Conservation (phyloP, 768 basidiomycete genomes). For the Clavulina sp. region DNA sequence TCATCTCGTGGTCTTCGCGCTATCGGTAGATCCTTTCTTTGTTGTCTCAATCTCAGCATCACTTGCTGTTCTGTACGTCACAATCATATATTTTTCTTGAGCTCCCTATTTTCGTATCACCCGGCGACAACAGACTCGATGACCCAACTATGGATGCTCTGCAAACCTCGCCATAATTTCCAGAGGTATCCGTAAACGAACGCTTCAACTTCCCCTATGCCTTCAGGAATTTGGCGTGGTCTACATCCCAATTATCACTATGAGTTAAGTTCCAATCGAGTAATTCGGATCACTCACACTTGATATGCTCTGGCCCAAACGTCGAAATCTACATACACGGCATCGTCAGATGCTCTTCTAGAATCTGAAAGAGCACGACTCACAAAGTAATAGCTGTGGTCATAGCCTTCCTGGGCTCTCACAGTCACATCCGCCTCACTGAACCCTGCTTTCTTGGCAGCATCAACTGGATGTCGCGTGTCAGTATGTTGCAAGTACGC, state of each 20-base stretch:
- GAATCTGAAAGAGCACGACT: slow-evolving; percentile 12
- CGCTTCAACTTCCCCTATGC: too few species aligned
- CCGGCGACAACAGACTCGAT: too few species aligned
- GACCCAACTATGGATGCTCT: too few species aligned
- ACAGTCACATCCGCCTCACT: slow-evolving; percentile 63
- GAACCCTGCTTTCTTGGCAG: slow-evolving; percentile 55
- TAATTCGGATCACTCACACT: slow-evolving; percentile 36
- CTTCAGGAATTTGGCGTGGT: slow-evolving; percentile 79
- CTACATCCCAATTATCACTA: slow-evolving; percentile 24
- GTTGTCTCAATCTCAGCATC: too few species aligned
- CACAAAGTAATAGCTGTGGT: slow-evolving; percentile 83
- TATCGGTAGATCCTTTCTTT: too few species aligned
- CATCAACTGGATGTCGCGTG: slow-evolving; percentile 25
- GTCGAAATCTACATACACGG: slow-evolving; percentile 51
- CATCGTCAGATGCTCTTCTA: background rate
- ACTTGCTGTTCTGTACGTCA: too few species aligned
- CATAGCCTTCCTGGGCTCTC: slow-evolving; percentile 65
- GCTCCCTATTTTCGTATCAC: too few species aligned
- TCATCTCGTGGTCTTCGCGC: too few species aligned
- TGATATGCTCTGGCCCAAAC: slow-evolving; percentile 77
- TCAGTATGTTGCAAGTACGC: background rate
- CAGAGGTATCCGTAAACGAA: too few species aligned
- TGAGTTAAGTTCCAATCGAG: slow-evolving; percentile 4
- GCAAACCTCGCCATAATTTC: too few species aligned
- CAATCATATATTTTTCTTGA: too few species aligned